Evolutionary conservation across 352 stramenopile species (phyloP), one percentile per base, ranked within the genome.

Genomic region (Phytophthora europaea): DNA sequence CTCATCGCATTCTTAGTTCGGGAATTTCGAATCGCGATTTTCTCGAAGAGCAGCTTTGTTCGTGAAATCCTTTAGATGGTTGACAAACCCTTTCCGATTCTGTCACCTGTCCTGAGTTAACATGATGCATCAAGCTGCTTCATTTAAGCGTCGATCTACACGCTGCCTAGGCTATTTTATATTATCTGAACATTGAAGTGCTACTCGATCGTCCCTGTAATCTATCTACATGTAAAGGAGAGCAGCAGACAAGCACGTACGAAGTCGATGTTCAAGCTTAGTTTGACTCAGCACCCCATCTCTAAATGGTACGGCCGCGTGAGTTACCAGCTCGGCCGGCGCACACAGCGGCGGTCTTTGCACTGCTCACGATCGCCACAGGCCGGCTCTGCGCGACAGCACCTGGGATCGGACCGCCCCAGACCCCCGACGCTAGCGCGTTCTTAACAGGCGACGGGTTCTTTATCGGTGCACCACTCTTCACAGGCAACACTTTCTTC

Each of bases 401-500:
- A 3, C 43, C 43, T 22, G 43, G 43, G 10, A 50, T 50, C 43
- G 6, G 43, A 16, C 43, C 43, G 18, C 16, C 16, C 18, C 13
- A 15, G 16, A 22, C 20, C 10, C 5, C 16, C 18, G 43, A 15
- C 15, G 36, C 34, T 5, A 34, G 22, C 34, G 22, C 50, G 18
- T 12, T 52, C 45, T 52, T 52, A 0, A 52, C 45, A 2, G 45
- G 45, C 7, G 45, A 51, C 6, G 18, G 6, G 22, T 20, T 40
- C 26, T 48, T 48, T 4, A 34, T 34, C 0, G 33, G 33, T 2
- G 36, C 9, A 2, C 18, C 36, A 16, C 61, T 60, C 50, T 67
- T 67, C 15, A 54, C 61, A 2, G 61, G 20, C 26, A 36, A 23
- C 5, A 36, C 50, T 34, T 60, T 61, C 61, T 67, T 67, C 22